Percentiles rank a stretch among this genome's conserved stretches.
phyloP scores from a whole-genome alignment of 305 asterid species.

The Fraxinus xanthoxyloides region DNA sequence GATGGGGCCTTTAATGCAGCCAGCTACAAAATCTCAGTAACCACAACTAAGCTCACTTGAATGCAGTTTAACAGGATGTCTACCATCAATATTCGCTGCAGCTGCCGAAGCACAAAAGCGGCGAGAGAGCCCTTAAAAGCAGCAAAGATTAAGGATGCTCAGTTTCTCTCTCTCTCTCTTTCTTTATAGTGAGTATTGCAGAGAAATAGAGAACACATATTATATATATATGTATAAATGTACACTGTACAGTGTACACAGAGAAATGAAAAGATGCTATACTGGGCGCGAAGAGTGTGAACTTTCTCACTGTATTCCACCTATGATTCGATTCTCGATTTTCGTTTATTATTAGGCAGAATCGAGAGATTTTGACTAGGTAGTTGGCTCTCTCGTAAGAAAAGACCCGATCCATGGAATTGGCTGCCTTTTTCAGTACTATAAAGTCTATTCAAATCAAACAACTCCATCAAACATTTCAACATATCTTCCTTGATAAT shows the following conservation, averaged over 20 bases:
- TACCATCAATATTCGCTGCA: slow-evolving; percentile 26
- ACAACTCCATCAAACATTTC: too few species aligned
- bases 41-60: not conserved
- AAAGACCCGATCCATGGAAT: slow-evolving; percentile 11
- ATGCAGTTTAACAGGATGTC: slow-evolving; percentile 2
- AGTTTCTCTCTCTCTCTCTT: slow-evolving; percentile 14
- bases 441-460: not conserved
- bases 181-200: slow-evolving; percentile 18
- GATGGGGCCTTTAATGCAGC: slow-evolving; percentile 4
- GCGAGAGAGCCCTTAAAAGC: slow-evolving; percentile 38
- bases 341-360: slow-evolving; percentile 22
- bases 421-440: not conserved
- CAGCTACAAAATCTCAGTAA: slow-evolving; percentile 10
- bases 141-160: slow-evolving; percentile 28
- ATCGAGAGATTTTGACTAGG: slow-evolving; percentile 33
- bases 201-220: slow-evolving; percentile 20
- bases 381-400: not conserved
- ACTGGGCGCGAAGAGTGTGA: not conserved
- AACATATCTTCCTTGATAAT: too few species aligned
- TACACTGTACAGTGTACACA: not conserved
- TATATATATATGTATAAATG: too few species aligned
- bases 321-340: slow-evolving; percentile 44
- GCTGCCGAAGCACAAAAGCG: slow-evolving; percentile 36
- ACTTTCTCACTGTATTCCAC: slow-evolving; percentile 37
- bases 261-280: not conserved